Conservation (phyloP, 192 early-diverging fungal species). For the Pecoramyces ruminantium region DNA sequence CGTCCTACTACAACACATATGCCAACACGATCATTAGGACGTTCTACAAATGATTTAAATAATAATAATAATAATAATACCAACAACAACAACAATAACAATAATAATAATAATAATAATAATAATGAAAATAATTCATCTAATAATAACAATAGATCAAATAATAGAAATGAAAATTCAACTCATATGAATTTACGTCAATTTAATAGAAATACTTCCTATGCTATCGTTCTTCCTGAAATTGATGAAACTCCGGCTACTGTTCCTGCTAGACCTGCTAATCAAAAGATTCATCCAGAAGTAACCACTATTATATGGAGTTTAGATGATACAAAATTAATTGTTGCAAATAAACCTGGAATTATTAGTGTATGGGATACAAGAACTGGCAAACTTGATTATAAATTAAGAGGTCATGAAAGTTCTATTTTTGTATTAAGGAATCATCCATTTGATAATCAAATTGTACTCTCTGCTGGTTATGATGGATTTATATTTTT, state of each 20-base stretch:
- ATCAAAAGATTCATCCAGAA: constrained; percentile 8
- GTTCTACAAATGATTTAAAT: too few relatives aligned
- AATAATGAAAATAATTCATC: neutral
- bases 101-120: neutral
- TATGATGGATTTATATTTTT: constrained; percentile 68
- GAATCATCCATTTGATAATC: constrained; percentile 51
- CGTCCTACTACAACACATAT: too few relatives aligned
- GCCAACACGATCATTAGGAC: too few relatives aligned
- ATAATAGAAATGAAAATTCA: neutral
- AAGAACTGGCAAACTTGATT: constrained; percentile 29
- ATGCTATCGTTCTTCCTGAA: neutral
- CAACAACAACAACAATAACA: neutral
- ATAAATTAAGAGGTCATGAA: constrained; percentile 34
- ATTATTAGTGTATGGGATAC: constrained; percentile 45
- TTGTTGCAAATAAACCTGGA: constrained; percentile 52
- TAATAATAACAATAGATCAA: neutral
- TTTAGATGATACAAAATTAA: constrained; percentile 41
- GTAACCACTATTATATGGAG: constrained; percentile 57
- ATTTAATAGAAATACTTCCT: neutral
- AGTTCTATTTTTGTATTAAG: constrained; percentile 55
- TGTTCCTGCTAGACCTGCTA: neutral
- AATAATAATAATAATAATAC: neutral
- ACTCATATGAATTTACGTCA: constrained; percentile 16
- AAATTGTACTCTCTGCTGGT: constrained; percentile 57
- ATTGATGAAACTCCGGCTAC: constrained; percentile 6